Conservation (phyloP, 805 yeast species). For the Teunomyces aglyptinius region DNA sequence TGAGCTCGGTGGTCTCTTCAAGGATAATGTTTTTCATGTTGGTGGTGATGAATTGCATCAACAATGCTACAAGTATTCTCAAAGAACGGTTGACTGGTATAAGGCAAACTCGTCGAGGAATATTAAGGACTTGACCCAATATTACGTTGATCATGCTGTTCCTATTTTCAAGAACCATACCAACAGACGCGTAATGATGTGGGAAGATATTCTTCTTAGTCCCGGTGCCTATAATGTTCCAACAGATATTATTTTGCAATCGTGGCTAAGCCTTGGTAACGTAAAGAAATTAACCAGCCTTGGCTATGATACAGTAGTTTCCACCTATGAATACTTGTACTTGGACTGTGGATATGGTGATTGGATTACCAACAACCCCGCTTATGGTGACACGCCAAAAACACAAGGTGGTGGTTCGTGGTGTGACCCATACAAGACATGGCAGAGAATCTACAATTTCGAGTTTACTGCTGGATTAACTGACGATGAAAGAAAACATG, state of each 20-base stretch:
- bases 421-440: constrained; percentile 45
- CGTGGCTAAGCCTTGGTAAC: constrained; percentile 25
- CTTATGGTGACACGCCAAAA: constrained; percentile 29
- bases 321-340: constrained; percentile 30
- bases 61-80: constrained; percentile 32
- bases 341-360: constrained; percentile 44
- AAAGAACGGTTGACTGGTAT: constrained; percentile 25
- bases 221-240: constrained; percentile 26
- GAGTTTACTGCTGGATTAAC: constrained; percentile 34
- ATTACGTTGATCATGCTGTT: constrained; percentile 33
- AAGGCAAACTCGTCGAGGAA: constrained; percentile 21
- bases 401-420: constrained; percentile 34
- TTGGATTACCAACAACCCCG: constrained; percentile 34
- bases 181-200: constrained; percentile 32
- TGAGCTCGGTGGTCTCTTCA: constrained; percentile 30
- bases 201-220: constrained; percentile 36
- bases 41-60: constrained; percentile 40
- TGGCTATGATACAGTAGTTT: constrained; percentile 41
- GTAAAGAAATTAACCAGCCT: constrained; percentile 26
- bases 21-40: constrained; percentile 40
- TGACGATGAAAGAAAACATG: constrained; percentile 23
- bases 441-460: constrained; percentile 40
- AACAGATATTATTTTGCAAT: constrained; percentile 32
- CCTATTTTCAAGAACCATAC: constrained; percentile 29
- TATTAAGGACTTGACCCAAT: constrained; percentile 28